Evolutionary conservation across 2,329 filamentous ascomycete genomes (phyloP).

Genomic region (Claviceps sp.): DNA sequence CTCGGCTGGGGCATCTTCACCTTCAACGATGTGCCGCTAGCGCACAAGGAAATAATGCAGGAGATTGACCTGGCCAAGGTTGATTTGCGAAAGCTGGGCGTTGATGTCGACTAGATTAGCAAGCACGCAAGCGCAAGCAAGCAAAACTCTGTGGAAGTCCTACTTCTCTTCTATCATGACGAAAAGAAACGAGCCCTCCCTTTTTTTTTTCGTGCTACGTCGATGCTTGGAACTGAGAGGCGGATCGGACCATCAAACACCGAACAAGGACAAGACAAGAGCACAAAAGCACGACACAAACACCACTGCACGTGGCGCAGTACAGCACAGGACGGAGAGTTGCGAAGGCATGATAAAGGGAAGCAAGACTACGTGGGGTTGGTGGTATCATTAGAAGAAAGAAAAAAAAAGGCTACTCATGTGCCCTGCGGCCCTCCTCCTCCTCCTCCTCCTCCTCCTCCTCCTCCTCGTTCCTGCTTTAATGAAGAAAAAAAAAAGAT

Average conservation of each 20-base stretch:
- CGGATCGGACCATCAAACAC: too few relatives aligned
- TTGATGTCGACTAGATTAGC: constrained; percentile 54
- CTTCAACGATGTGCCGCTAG: constrained; percentile 90
- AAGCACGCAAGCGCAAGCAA: too few relatives aligned
- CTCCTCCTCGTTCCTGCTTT: background rate
- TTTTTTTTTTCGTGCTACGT: too few relatives aligned
- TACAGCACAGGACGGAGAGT: background rate
- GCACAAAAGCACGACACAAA: background rate
- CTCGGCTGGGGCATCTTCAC: constrained; percentile 87
- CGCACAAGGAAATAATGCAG: constrained; percentile 75
- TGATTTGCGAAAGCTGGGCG: constrained; percentile 60
- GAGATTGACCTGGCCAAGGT: constrained; percentile 68
- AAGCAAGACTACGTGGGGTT: background rate
- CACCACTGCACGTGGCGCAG: background rate
- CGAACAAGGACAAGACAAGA: too few relatives aligned
- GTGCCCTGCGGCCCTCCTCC: background rate
- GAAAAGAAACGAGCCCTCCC: too few relatives aligned
- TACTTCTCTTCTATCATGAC: too few relatives aligned
- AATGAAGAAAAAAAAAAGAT: background rate
- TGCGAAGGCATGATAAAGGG: background rate
- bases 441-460: background rate
- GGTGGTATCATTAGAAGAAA: constrained; percentile 3
- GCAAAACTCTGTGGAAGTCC: too few relatives aligned
- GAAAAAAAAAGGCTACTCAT: background rate
- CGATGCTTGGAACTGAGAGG: too few relatives aligned